A percentile compares a stretch with the other conserved stretches of the same genome.
These are phyloP conservation scores for Pseudonitzschia delicatissima DNA, from an alignment of 108 stramenopile species.

Conservation along the genomic window DNA sequence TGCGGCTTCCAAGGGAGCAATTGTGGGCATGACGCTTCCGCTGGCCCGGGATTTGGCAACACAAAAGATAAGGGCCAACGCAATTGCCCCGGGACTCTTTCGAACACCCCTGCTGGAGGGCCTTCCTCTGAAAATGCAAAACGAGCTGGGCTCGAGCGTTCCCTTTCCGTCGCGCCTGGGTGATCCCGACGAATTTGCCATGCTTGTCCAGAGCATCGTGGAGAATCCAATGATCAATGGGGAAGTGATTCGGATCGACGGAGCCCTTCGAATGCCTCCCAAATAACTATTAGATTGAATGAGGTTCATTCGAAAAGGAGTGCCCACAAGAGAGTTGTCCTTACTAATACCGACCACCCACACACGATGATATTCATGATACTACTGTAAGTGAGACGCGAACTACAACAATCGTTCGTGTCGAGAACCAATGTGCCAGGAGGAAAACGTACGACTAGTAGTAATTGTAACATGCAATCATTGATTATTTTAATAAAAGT, in stretches of 20 bases:
- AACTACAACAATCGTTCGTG: too few relatives aligned
- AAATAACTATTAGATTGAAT: constrained; percentile 36
- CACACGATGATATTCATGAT: too few relatives aligned
- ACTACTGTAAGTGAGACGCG: too few relatives aligned
- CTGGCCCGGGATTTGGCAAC: constrained; percentile 89
- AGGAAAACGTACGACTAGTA: too few relatives aligned
- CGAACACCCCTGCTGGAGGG: constrained; percentile 88
- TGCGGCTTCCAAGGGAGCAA: constrained; percentile 88
- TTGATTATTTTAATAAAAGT: too few relatives aligned
- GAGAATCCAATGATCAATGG: constrained; percentile 89
- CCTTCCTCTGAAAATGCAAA: constrained; percentile 76
- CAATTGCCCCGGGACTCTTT: constrained; percentile 94
- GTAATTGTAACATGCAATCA: too few relatives aligned
- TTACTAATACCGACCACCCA: too few relatives aligned
- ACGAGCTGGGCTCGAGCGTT: constrained; percentile 77
- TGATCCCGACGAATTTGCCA: constrained; percentile 77
- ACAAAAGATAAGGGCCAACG: constrained; percentile 82
- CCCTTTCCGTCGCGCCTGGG: constrained; percentile 89
- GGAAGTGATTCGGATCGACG: constrained; percentile 89
- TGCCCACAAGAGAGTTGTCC: too few relatives aligned
- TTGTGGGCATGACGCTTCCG: constrained; percentile 88
- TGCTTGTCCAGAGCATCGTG: constrained; percentile 75
- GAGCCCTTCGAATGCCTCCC: constrained; percentile 91
- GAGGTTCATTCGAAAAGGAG: too few relatives aligned
- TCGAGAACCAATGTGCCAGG: too few relatives aligned